A percentile compares a stretch with the other conserved stretches of the same genome.
phyloP scores from a whole-genome alignment of 805 yeast genomes.

The Myxozyma neotropica region DNA sequence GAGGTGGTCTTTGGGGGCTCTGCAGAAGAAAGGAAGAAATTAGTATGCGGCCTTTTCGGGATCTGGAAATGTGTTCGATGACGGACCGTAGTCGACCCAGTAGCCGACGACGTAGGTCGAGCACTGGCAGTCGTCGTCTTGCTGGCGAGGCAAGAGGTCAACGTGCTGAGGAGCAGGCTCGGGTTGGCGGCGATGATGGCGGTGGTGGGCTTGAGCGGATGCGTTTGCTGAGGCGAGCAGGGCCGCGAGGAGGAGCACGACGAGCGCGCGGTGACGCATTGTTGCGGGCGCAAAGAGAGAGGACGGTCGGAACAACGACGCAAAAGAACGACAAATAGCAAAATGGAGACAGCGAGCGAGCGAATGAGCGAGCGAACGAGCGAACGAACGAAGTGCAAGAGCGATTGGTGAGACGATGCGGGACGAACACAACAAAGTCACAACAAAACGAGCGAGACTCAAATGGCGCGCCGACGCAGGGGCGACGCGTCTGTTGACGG shows the following conservation, averaged over 20 bases:
- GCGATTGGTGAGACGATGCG: not conserved
- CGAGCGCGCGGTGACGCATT: conserved; percentile 5
- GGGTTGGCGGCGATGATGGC: conserved; percentile 17
- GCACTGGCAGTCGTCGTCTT: conserved; percentile 13
- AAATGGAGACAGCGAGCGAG: not conserved
- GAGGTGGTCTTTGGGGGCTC: conserved; percentile 17
- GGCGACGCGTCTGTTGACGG: conserved; percentile 6
- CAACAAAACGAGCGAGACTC: too few relatives aligned
- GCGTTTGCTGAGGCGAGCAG: conserved; percentile 1
- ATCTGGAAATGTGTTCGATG: not conserved
- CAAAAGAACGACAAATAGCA: not conserved
- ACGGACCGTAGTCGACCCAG: conserved; percentile 27
- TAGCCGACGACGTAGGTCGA: conserved; percentile 23
- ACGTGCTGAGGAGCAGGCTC: conserved; percentile 1
- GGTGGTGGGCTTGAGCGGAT: conserved; percentile 20
- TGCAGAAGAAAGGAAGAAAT: not conserved
- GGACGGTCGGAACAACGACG: conserved; percentile 7
- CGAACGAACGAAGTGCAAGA: not conserved
- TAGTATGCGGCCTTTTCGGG: not conserved
- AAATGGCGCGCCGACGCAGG: not conserved
- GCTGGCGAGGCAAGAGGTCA: not conserved
- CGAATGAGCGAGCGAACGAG: too few relatives aligned
- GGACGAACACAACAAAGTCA: too few relatives aligned
- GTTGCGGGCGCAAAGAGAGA: not conserved
- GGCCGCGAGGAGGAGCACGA: conserved; percentile 5